Evolutionary conservation across 371 early-diverging fungal genomes (phyloP), one percentile per base, ranked within the genome.

Genomic region (Lichtheimia hyalospora): DNA sequence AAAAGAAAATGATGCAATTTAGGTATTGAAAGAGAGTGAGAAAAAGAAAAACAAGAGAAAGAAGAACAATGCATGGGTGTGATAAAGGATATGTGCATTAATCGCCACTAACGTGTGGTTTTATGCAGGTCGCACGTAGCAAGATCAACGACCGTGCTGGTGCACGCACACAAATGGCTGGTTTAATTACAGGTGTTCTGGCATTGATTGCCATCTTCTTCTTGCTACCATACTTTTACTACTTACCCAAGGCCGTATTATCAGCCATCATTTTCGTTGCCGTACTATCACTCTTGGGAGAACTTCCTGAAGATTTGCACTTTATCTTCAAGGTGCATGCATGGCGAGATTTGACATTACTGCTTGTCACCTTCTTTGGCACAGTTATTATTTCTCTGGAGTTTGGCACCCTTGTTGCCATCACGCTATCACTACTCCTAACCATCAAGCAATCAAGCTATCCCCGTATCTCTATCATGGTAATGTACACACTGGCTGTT

Each of bases 361-460:
- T 96, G 42, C 66, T 87, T 18, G 72, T 93, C 56, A 95, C 93
- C 14, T 95, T 95, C 62, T 61, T 89, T 8, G 82, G 87, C 18
- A 96, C 96, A 14, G 82, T 96, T 39, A 72, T 89, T 7, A 81
- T 95, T 10, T 93, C 94, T 0, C 82, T 96, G 40, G 96, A 97
- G 71, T 90, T 89, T 21, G 98, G 98, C 34, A 94, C 94, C 0
- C 68, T 98, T 50, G 68, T 96, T 28, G 92, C 95, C 41, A 88
- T 97, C 21, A 85, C 89, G 0, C 71, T 94, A 6, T 92, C 94
- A 2, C 82, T 97, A 39, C 67, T 97, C 49, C 82, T 95, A 49
- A 95, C 96, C 20, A 87, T 97, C 60, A 90, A 92, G 72, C 89
- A 95, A 61, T 92, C 95, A 3, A 95, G 94, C 60, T 83, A 86